Percentiles rank a stretch among this genome's conserved stretches.
Conservation (phyloP, 257 asterid species). For the Nicotiana attenuata region DNA sequence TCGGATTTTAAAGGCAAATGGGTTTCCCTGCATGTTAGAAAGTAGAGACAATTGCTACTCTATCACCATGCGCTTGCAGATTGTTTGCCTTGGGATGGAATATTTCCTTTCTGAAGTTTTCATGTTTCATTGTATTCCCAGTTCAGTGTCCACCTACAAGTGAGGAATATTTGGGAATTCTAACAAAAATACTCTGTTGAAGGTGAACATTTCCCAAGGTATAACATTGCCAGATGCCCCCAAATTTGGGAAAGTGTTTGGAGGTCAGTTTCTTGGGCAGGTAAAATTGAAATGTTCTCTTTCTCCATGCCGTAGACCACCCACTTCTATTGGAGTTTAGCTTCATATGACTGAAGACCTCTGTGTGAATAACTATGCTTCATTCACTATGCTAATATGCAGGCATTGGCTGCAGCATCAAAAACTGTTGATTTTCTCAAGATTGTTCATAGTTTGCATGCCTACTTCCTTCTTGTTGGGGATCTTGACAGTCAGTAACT, state of each 20-base stretch:
- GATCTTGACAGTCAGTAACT: constrained; percentile 63
- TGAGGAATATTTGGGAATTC: not conserved
- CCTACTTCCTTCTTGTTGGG: constrained; percentile 83
- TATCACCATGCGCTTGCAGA: not conserved
- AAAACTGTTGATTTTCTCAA: constrained; percentile 93
- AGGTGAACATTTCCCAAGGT: constrained; percentile 83
- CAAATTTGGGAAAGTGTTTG: constrained; percentile 78
- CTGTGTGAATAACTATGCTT: not conserved
- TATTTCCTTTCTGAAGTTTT: not conserved
- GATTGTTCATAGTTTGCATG: constrained; percentile 87
- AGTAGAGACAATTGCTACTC: not conserved
- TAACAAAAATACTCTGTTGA: constrained; percentile 15
- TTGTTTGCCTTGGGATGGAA: not conserved
- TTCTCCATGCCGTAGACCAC: not conserved
- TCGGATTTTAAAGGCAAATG: not conserved
- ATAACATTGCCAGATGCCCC: constrained; percentile 96
- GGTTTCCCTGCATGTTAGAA: not conserved
- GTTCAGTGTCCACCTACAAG: not conserved
- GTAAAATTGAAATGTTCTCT: constrained; percentile 30
- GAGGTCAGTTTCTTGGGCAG: constrained; percentile 99
- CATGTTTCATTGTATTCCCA: not conserved
- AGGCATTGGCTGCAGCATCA: constrained; percentile 98
- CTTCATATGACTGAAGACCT: constrained; percentile 10
- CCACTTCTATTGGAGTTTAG: constrained; percentile 4
- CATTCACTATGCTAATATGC: constrained; percentile 23